Evolutionary conservation across 805 yeast species (phyloP).

Genomic region (Starmerella floricola): DNA sequence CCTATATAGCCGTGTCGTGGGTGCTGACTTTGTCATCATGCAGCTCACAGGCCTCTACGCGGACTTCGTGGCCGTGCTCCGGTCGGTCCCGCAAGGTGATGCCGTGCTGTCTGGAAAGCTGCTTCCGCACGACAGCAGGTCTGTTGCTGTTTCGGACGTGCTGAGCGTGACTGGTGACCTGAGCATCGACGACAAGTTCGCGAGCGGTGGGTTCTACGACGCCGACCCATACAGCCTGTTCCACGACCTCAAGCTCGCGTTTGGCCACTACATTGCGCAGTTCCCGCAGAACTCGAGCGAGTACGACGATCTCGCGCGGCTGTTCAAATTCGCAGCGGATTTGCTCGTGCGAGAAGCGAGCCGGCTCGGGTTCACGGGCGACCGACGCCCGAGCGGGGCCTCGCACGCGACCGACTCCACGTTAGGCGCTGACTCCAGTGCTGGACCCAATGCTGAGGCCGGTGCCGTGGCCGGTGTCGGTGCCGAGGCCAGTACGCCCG

Average conservation of each 20-base stretch:
- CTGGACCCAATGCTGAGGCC: neutral
- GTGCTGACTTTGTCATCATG: slow-evolving; percentile 1
- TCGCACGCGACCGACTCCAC: too few species aligned
- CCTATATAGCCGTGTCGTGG: neutral
- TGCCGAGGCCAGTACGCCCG: neutral
- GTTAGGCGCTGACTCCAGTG: too few species aligned
- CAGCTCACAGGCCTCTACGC: slow-evolving; percentile 16
- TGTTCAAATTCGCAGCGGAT: slow-evolving; percentile 27
- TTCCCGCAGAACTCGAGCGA: slow-evolving; percentile 23
- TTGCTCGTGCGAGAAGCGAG: slow-evolving; percentile 28
- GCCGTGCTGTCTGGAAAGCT: slow-evolving; percentile 13
- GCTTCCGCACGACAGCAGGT: slow-evolving; percentile 13
- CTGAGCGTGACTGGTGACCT: slow-evolving; percentile 10
- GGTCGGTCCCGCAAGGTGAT: slow-evolving; percentile 13
- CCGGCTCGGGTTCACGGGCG: slow-evolving; percentile 22
- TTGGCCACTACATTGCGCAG: slow-evolving; percentile 20
- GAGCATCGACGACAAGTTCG: slow-evolving; percentile 18
- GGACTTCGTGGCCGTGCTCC: slow-evolving; percentile 17
- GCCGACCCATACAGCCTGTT: slow-evolving; percentile 9
- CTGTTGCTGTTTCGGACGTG: slow-evolving; percentile 16
- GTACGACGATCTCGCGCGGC: slow-evolving; percentile 22
- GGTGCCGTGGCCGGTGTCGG: neutral
- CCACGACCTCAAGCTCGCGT: slow-evolving; percentile 27
- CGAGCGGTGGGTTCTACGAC: neutral
- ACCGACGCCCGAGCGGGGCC: neutral